Base-by-base conservation (phyloP, 768 basidiomycete species). In the Phlebiopsis gigantea region DNA sequence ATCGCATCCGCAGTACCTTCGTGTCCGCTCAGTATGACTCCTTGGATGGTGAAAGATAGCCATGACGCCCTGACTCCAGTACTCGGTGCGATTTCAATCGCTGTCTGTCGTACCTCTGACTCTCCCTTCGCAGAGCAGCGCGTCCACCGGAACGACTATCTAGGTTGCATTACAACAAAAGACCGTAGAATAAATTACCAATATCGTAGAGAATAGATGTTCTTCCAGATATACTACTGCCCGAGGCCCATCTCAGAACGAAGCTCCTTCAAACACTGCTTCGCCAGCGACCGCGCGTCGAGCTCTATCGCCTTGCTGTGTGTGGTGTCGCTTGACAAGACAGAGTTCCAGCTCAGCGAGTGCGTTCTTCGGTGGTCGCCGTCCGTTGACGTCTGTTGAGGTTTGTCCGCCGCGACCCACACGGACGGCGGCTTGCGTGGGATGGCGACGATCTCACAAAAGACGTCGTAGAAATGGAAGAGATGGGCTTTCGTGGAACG, bases 401-500 rank as follows among this genome's bases (percentile, higher is more conserved):
- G 26, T 42, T 14, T 34, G 54, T 44, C 49, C 39, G 39, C 53
- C 58, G 47, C 21, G 10, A 89, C 71, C 87, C 88, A 93, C 10
- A 83, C 79, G 1, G 79, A 76, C 0, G 93, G 89, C 12, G 84
- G 76, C 62, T 78, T 81, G 26, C 84, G 75, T 0, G 88, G 82
- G 55, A 87, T 80, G 1, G 91, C 83, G 7, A 81, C 85, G 46
- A 96, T 86, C 63, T 93, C 85, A 62, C 88, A 88, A 4, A 97
- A 69, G 1, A 89, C 72, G 0, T 82, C 73, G 65, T 95, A 95
- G 57, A 96, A 85, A 66, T 93, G 85, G 78, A 96, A 96, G 10
- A 98, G 73, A 64, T 96, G 94, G 0, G 88, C 93, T 15, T 83
- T 78, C 0, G 83, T 69, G 1, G 94, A 94, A 0, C 89, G 82